Percentiles rank a stretch among this genome's conserved stretches.
These are phyloP conservation scores for Lasiosphaeria ovina DNA, from an alignment of 495 filamentous ascomycete species.

Conservation along the genomic window DNA sequence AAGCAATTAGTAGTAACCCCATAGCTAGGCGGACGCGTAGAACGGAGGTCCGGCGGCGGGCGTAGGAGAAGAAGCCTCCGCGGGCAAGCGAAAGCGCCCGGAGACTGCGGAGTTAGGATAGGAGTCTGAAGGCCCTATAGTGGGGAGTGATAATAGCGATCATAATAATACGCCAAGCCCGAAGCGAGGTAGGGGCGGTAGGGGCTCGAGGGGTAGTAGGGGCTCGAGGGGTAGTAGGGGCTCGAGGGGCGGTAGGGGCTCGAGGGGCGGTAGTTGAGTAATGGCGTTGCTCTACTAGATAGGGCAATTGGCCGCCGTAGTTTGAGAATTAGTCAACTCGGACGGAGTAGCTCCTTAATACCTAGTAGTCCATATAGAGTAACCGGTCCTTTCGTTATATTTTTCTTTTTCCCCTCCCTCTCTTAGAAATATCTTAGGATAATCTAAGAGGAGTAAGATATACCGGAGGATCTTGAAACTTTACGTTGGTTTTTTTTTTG, in stretches of 20 bases:
- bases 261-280: not conserved
- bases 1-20: not conserved
- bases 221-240: not conserved
- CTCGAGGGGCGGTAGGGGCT: too few species aligned
- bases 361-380: too few species aligned
- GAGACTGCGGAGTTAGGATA: not conserved
- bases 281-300: not conserved
- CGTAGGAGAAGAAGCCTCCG: conserved; percentile 1
- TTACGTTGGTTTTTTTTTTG: not conserved
- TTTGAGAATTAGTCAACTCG: too few species aligned
- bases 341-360: too few species aligned
- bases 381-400: too few species aligned
- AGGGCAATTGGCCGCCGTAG: not conserved
- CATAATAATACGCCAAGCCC: not conserved
- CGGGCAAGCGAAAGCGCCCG: not conserved
- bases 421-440: not conserved
- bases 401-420: not conserved
- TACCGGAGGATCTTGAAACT: not conserved
- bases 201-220: not conserved
- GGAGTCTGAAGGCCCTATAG: not conserved
- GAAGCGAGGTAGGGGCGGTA: not conserved
- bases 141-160: not conserved
- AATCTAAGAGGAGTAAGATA: not conserved
- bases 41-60: not conserved
- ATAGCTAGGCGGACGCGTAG: not conserved